These are phyloP conservation scores for Aureobasidium melanogenum DNA, from an alignment of 2,329 filamentous ascomycete species.

Conservation along the genomic window DNA sequence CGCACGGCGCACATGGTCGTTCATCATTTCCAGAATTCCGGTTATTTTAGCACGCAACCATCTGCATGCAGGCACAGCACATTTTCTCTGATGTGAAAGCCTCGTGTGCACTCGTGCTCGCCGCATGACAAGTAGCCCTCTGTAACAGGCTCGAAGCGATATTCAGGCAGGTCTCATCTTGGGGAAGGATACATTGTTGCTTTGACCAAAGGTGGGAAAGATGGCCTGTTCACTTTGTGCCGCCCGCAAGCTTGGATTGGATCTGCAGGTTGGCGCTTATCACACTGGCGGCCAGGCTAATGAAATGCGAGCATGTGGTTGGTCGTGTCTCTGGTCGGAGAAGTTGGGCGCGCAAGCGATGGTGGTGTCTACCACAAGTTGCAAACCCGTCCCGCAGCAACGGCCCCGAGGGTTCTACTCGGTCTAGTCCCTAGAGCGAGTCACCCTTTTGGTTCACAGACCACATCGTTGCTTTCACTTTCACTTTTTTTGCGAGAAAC, in stretches of 20 bases:
- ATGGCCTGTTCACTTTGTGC: slow-evolving; percentile 9
- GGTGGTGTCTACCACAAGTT: background rate
- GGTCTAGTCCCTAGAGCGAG: slow-evolving; percentile 10
- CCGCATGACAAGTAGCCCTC: background rate
- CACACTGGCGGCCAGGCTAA: slow-evolving; percentile 8
- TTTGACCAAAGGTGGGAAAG: background rate
- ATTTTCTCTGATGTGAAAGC: background rate
- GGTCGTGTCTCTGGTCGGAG: slow-evolving; percentile 1
- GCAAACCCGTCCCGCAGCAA: slow-evolving; percentile 12
- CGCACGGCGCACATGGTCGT: slow-evolving; percentile 1
- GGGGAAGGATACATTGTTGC: background rate
- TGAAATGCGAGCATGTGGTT: slow-evolving; percentile 5
- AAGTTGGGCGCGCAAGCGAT: slow-evolving; percentile 13
- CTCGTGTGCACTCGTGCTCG: slow-evolving; percentile 1
- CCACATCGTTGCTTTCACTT: slow-evolving; percentile 8
- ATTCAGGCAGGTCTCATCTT: slow-evolving; percentile 1
- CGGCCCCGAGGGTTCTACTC: slow-evolving; percentile 5
- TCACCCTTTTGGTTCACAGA: slow-evolving; percentile 5
- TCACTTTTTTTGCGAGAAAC: slow-evolving; percentile 8
- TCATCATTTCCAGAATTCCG: background rate
- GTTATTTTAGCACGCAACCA: background rate
- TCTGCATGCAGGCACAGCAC: slow-evolving; percentile 4
- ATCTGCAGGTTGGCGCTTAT: slow-evolving; percentile 11
- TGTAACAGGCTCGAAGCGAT: background rate
- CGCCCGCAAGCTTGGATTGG: slow-evolving; percentile 10